phyloP scores from a whole-genome alignment of 2,329 filamentous ascomycete species.

The Alternaria longipes region DNA sequence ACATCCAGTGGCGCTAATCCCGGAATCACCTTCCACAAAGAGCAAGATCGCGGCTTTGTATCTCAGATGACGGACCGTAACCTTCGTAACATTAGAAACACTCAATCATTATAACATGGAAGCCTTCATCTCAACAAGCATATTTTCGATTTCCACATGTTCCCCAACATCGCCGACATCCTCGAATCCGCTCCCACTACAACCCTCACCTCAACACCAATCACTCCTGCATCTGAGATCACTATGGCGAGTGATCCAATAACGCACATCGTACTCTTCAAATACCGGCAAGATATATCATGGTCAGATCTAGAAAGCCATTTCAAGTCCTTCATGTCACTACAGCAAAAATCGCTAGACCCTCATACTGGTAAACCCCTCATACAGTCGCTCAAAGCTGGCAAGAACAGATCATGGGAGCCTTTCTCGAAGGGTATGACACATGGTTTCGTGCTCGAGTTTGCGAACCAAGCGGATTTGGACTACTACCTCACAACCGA shows the following conservation, averaged over 20 bases:
- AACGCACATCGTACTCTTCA: conserved; percentile 50
- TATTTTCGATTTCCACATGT: background rate
- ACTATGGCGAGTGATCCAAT: conserved; percentile 23
- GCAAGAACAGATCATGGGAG: conserved; percentile 49
- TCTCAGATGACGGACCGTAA: background rate
- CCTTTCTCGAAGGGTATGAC: conserved; percentile 46
- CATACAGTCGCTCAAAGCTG: conserved; percentile 44
- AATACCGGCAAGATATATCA: conserved; percentile 42
- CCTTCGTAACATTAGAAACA: background rate
- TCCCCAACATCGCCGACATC: conserved; percentile 12
- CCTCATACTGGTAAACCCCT: conserved; percentile 40
- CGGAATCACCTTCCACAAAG: background rate
- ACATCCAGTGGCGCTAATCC: background rate
- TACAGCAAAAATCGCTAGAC: conserved; percentile 37
- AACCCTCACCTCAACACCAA: background rate
- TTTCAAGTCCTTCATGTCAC: conserved; percentile 42
- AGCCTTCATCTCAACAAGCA: background rate
- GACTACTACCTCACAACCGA: conserved; percentile 47
- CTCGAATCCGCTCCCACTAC: conserved; percentile 12
- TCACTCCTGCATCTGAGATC: conserved; percentile 9
- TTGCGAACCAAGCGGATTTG: conserved; percentile 45
- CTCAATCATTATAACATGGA: background rate
- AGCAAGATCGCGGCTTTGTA: background rate
- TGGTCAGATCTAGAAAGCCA: conserved; percentile 46
- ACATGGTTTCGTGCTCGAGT: conserved; percentile 49